Evolutionary conservation across 2,329 filamentous ascomycete genomes (phyloP).

Genomic region (Albophoma yamanashiensis): DNA sequence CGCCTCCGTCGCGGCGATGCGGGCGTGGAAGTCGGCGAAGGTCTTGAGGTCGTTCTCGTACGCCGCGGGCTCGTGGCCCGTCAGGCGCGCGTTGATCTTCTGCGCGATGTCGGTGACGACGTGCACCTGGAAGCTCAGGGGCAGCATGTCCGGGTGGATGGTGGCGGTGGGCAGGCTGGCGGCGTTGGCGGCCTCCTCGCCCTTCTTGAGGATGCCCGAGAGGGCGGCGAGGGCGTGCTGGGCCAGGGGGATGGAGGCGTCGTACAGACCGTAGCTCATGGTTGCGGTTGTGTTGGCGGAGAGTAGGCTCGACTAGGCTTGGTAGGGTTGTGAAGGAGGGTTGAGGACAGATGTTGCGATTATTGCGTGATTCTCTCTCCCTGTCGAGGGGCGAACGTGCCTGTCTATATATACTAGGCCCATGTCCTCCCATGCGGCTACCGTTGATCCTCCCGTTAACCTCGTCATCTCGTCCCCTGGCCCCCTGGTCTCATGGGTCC

Average conservation of each 20-base stretch:
- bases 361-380: not conserved
- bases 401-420: not conserved
- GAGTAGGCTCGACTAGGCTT: not conserved
- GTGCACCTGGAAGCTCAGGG: slow-evolving; percentile 29
- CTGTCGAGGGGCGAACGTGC: not conserved
- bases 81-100: slow-evolving; percentile 22
- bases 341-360: not conserved
- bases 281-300: slow-evolving; percentile 8
- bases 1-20: slow-evolving; percentile 20
- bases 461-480: not conserved
- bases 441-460: not conserved
- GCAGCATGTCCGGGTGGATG: slow-evolving; percentile 31
- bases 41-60: slow-evolving; percentile 18
- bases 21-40: slow-evolving; percentile 22
- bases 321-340: not conserved
- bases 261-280: slow-evolving; percentile 31
- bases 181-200: slow-evolving; percentile 19
- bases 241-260: slow-evolving; percentile 21
- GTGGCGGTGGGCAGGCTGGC: slow-evolving; percentile 19
- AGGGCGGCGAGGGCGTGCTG: slow-evolving; percentile 20
- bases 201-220: slow-evolving; percentile 24
- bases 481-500: not conserved
- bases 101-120: slow-evolving; percentile 16
- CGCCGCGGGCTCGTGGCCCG: slow-evolving; percentile 16
- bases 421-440: not conserved